phyloP scores from a whole-genome alignment of 2,329 filamentous ascomycete species.

The Aspergillus novoparasiticus region DNA sequence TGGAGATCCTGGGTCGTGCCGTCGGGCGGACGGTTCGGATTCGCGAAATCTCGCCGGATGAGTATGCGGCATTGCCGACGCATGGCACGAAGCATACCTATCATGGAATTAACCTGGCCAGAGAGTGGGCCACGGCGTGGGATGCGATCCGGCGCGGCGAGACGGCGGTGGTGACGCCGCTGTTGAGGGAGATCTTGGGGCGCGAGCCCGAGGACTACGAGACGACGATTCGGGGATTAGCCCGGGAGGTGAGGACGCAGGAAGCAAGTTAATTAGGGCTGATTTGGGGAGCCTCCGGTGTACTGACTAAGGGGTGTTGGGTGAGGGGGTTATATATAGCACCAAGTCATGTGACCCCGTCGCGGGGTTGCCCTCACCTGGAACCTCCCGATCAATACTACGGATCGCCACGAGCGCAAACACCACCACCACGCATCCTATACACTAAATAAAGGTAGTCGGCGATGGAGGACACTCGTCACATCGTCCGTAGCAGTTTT shows the following conservation, averaged over 20 bases:
- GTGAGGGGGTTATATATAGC: not conserved
- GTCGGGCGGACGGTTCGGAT: conserved; percentile 35
- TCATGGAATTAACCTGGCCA: conserved; percentile 39
- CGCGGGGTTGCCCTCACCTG: not conserved
- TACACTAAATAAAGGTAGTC: not conserved
- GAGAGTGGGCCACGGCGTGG: conserved; percentile 54
- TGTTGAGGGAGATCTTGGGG: conserved; percentile 45
- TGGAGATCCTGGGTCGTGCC: conserved; percentile 33
- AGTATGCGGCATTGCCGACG: conserved; percentile 45
- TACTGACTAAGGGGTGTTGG: not conserved
- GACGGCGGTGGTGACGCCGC: conserved; percentile 44
- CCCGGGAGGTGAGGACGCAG: conserved; percentile 1
- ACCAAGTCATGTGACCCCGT: not conserved
- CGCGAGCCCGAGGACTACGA: conserved; percentile 49
- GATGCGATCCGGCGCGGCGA: conserved; percentile 49
- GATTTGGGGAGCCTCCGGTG: not conserved
- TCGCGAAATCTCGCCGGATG: conserved; percentile 43
- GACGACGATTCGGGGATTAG: conserved; percentile 26
- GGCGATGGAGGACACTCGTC: not conserved
- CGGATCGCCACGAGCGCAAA: not conserved
- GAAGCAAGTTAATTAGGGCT: not conserved
- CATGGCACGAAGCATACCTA: conserved; percentile 41
- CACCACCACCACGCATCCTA: not conserved
- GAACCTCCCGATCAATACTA: not conserved
- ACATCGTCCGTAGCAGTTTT: not conserved